A percentile compares a stretch with the other conserved stretches of the same genome.
Conservation (phyloP, 129 eudicot genomes). For the Cynara cardunculus region DNA sequence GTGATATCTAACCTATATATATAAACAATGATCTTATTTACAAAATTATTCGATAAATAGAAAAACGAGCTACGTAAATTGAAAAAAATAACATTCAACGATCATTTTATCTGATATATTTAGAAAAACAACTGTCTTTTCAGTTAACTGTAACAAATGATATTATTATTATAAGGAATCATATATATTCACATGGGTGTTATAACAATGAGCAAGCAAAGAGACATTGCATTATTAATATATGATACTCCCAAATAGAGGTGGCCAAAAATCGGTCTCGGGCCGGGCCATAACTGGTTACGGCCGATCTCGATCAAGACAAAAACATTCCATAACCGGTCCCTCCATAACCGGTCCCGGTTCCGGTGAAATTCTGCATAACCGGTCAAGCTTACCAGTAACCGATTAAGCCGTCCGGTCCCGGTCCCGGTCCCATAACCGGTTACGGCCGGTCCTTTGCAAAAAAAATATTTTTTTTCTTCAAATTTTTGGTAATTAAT, state of each 20-base stretch:
- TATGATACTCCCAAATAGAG: conserved; percentile 9
- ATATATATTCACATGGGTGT: conserved; percentile 40
- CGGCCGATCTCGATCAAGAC: no score
- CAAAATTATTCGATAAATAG: neutral
- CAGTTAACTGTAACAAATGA: conserved; percentile 8
- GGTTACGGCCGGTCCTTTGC: no score
- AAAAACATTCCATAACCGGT: no score
- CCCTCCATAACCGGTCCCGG: no score
- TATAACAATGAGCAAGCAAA: conserved; percentile 22
- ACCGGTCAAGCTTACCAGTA: no score
- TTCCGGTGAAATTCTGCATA: no score
- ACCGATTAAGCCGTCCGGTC: no score
- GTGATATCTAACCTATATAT: neutral
- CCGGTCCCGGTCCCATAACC: no score
- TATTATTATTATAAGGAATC: conserved; percentile 23
- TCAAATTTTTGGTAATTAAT: no score
- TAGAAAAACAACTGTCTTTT: neutral
- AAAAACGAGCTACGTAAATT: neutral
- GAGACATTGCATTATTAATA: conserved; percentile 30
- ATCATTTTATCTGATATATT: neutral
- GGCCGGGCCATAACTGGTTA: no score
- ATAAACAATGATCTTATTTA: neutral
- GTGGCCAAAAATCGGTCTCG: no score
- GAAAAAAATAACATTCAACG: neutral
- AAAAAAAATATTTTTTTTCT: no score